Conservation (phyloP, 2,329 filamentous ascomycete genomes). For the Botrytis cinerea region DNA sequence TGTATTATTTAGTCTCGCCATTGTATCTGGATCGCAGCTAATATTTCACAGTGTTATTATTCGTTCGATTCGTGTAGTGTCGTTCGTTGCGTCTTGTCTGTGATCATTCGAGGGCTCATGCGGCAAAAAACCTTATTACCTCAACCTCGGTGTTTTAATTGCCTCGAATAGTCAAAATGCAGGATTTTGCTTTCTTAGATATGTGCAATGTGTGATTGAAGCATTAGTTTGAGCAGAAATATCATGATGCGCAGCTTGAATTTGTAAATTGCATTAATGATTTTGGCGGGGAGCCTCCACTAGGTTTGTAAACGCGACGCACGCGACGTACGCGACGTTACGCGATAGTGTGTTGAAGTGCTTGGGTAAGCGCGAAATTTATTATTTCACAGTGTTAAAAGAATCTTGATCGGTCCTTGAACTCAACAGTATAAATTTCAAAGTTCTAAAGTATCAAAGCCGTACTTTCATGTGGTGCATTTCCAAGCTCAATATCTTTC, state of each 20-base stretch:
- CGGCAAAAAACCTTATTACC: not conserved
- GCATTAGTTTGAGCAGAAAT: not conserved
- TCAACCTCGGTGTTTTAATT: not conserved
- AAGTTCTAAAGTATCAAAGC: not conserved
- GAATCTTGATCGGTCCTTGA: not conserved
- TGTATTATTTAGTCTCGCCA: not conserved
- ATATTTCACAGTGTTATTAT: not conserved
- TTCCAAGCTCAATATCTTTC: not conserved
- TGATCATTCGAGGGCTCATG: not conserved
- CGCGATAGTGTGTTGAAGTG: not conserved
- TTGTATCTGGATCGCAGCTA: not conserved
- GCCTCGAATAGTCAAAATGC: not conserved
- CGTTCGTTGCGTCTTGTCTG: not conserved
- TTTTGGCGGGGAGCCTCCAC: not conserved
- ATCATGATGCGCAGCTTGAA: not conserved
- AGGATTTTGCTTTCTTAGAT: not conserved
- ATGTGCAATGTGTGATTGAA: not conserved
- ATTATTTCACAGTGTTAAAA: not conserved
- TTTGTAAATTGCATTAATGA: not conserved
- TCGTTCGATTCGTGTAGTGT: not conserved
- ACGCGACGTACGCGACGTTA: not conserved
- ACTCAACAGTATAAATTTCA: not conserved
- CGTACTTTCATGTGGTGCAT: not conserved
- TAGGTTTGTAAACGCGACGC: not conserved
- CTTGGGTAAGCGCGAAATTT: not conserved